These are phyloP conservation scores for Salix purpurea DNA, from an alignment of 345 rosid genomes.

Conservation along the genomic window DNA sequence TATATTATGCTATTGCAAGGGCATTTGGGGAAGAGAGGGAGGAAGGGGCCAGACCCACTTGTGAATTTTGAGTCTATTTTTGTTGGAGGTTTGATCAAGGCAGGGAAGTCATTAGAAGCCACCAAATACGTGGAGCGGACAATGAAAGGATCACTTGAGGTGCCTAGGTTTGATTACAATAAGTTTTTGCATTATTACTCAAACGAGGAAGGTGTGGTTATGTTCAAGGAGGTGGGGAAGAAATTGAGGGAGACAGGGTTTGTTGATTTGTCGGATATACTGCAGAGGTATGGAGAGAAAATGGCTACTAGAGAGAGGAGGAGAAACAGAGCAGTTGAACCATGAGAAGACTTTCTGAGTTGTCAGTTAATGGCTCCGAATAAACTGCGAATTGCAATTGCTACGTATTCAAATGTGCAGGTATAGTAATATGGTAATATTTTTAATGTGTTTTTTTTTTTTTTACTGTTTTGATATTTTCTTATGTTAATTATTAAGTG, in stretches of 20 bases:
- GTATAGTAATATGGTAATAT: too few species aligned
- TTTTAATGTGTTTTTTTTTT: too few species aligned
- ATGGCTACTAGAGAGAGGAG: conserved; percentile 86
- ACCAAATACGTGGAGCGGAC: conserved; percentile 75
- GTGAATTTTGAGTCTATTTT: conserved; percentile 83
- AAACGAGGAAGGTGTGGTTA: conserved; percentile 59
- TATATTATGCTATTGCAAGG: conserved; percentile 83
- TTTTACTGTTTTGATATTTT: too few species aligned
- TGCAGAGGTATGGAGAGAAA: conserved; percentile 70
- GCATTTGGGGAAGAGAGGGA: conserved; percentile 83
- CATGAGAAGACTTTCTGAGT: background rate
- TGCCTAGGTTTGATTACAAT: conserved; percentile 77
- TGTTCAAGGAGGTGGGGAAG: conserved; percentile 67
- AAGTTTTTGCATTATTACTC: conserved; percentile 80
- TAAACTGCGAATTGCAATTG: too few species aligned
- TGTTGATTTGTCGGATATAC: conserved; percentile 81
- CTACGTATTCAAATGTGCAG: too few species aligned
- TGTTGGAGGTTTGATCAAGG: conserved; percentile 87
- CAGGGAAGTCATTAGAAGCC: conserved; percentile 65
- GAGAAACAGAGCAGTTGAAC: conserved; percentile 39
- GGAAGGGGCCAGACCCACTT: conserved; percentile 65
- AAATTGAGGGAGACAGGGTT: conserved; percentile 59
- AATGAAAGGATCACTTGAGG: conserved; percentile 62
- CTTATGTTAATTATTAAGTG: too few species aligned
- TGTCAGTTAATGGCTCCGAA: too few species aligned